Base-by-base conservation (phyloP, 768 basidiomycete species). In the Russula lepida region DNA sequence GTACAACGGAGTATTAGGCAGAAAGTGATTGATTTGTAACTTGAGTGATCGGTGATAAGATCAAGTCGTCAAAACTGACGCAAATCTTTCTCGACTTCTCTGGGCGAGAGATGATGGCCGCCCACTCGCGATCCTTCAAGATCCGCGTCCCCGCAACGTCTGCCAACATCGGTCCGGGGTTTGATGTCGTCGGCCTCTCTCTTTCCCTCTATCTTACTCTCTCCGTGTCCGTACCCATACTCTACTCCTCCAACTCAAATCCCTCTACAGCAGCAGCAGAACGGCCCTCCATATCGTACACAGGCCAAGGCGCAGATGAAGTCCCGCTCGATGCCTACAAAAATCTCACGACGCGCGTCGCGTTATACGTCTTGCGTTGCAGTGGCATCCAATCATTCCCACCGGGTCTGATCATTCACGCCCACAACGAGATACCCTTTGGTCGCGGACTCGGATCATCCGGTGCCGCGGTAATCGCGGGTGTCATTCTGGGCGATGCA, bases 111-210 rank as follows among this genome's bases (percentile, higher is more conserved):
- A 62, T 54, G 56, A 28, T 44, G 43, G 4, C 56, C 13, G 21
- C 51, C 48, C 44, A 15, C 13, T n/a, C 54, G 39, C 64, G 54
- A 48, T 65, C 63, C 30, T 82, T 93, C 74, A 79, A 77, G 39
- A 92, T 99, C 73, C 82, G 79, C 64, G 88, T 98, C 55, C 95
- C 95, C 11, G 93, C 93, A n/a, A 98, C 95, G 2, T 94, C 95
- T 64, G 95, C 95, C 66, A 99, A 99, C 77, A 94, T 99, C 70
- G 95, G 95, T 2, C 95, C 95, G 43, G 95, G 95, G 27, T 99
- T 99, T 74, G 97, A 99, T 73, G 97, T 98, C 64, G 93, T 98
- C 66, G 97, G 97, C n/a, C 86, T 99, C 64, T 95, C 95, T 0
- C 84, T 98, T 25, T 92, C 92, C 1, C 82, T 97, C 32, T 80